Percentiles rank a stretch among this genome's conserved stretches.
phyloP scores from a whole-genome alignment of 768 basidiomycete species.

The Mycena rebaudengoi region DNA sequence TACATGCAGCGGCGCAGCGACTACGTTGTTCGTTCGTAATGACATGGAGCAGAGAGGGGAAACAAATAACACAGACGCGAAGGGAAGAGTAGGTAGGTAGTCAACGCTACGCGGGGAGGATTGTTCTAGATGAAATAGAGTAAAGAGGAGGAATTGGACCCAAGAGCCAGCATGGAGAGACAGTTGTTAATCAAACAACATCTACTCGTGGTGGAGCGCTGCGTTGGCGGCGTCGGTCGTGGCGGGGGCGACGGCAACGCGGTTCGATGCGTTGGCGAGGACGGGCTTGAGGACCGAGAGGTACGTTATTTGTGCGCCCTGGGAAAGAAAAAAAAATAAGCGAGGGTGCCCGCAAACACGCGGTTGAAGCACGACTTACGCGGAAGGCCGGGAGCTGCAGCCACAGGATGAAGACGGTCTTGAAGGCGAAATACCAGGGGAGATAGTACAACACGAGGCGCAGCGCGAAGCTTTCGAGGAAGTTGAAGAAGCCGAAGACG shows the following conservation, averaged over 20 bases:
- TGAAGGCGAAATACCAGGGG: constrained; percentile 95
- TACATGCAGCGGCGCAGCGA: too few species aligned
- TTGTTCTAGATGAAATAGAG: constrained; percentile 20
- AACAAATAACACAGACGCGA: too few species aligned
- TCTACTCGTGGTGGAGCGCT: constrained; percentile 56
- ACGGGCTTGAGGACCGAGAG: constrained; percentile 80
- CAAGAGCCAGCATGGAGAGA: too few species aligned
- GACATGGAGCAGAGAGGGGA: too few species aligned
- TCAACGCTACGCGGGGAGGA: too few species aligned
- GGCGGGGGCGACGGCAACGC: constrained; percentile 51
- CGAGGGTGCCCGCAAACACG: constrained; percentile 26
- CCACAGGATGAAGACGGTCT: constrained; percentile 92
- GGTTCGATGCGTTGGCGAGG: constrained; percentile 67
- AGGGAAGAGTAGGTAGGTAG: too few species aligned
- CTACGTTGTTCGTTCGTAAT: too few species aligned
- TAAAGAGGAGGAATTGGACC: too few species aligned
- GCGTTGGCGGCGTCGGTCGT: constrained; percentile 66
- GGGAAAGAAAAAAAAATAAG: constrained; percentile 20
- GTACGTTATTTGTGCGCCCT: constrained; percentile 92
- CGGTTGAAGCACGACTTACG: constrained; percentile 57
- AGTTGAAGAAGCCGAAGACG: constrained; percentile 93
- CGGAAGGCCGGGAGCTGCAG: constrained; percentile 87
- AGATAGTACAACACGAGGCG: constrained; percentile 89
- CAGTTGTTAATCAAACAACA: too few species aligned
- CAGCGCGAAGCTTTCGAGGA: constrained; percentile 87